Percentiles rank a stretch among this genome's conserved stretches.
phyloP scores from a whole-genome alignment of 148 eudicot genomes.

The Camellia japonica region DNA sequence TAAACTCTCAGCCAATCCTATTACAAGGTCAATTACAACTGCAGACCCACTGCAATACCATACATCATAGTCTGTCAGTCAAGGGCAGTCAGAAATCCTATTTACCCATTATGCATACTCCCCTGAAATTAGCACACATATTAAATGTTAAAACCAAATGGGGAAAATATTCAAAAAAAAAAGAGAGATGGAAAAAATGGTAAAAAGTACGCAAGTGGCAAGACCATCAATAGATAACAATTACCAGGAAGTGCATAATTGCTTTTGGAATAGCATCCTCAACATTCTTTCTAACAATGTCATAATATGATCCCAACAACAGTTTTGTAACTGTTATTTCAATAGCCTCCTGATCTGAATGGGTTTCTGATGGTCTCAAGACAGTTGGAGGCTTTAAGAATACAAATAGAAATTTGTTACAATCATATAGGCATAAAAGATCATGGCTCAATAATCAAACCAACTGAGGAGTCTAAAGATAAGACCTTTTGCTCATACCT shows the following conservation, averaged over 20 bases:
- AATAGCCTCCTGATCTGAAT: constrained; percentile 73
- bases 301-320: constrained; percentile 88
- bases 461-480: not conserved
- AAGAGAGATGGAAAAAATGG: not conserved
- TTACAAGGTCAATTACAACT: not conserved
- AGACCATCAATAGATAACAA: not conserved
- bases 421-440: not conserved
- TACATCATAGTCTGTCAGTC: not conserved
- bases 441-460: not conserved
- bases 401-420: constrained; percentile 3
- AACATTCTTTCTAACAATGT: constrained; percentile 89
- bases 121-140: not conserved
- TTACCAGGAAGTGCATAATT: constrained; percentile 99
- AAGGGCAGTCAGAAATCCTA: not conserved
- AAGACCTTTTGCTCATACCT: constrained; percentile 40
- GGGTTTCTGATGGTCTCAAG: constrained; percentile 84
- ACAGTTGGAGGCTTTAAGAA: constrained; percentile 73
- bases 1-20: not conserved
- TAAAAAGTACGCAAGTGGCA: not conserved
- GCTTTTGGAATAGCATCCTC: constrained; percentile 97
- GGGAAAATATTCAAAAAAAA: not conserved
- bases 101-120: not conserved
- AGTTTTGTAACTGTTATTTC: constrained; percentile 83
- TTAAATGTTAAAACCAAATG: not conserved
- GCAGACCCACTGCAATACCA: not conserved